phyloP scores from a whole-genome alignment of 2,329 filamentous ascomycete genomes.

The Orbilia blumenaviensis region DNA sequence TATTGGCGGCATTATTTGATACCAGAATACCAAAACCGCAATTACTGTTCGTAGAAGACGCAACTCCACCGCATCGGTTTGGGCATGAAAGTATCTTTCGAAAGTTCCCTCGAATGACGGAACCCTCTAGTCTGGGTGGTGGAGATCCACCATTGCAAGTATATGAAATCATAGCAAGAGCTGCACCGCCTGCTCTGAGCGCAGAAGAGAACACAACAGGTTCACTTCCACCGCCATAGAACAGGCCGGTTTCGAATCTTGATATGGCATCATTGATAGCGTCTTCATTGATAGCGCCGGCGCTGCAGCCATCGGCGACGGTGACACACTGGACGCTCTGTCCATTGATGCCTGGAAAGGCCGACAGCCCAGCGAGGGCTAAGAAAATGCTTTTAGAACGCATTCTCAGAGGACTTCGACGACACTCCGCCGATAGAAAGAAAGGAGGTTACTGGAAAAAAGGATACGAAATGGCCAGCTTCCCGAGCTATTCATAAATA shows the following conservation, averaged over 20 bases:
- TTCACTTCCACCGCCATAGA: constrained; percentile 29
- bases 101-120: constrained; percentile 10
- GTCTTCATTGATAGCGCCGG: not conserved
- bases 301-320: constrained; percentile 18
- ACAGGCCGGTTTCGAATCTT: constrained; percentile 13
- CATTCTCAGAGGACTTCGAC: not conserved
- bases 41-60: constrained; percentile 11
- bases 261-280: constrained; percentile 8
- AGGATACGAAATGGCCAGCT: not conserved
- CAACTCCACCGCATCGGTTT: constrained; percentile 26
- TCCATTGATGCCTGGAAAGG: constrained; percentile 13
- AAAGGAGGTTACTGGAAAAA: not conserved
- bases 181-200: not conserved
- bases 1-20: constrained; percentile 7
- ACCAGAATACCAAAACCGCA: constrained; percentile 33
- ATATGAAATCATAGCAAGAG: constrained; percentile 23
- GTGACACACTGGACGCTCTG: constrained; percentile 37
- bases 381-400: constrained; percentile 11
- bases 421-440: not conserved
- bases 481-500: constrained; percentile 1
- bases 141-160: constrained; percentile 8
- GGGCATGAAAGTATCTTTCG: constrained; percentile 20
- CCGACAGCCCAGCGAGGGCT: not conserved
- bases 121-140: constrained; percentile 24
- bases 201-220: constrained; percentile 19